phyloP scores from a whole-genome alignment of 2,329 filamentous ascomycete species.

The Xylaria digitata region DNA sequence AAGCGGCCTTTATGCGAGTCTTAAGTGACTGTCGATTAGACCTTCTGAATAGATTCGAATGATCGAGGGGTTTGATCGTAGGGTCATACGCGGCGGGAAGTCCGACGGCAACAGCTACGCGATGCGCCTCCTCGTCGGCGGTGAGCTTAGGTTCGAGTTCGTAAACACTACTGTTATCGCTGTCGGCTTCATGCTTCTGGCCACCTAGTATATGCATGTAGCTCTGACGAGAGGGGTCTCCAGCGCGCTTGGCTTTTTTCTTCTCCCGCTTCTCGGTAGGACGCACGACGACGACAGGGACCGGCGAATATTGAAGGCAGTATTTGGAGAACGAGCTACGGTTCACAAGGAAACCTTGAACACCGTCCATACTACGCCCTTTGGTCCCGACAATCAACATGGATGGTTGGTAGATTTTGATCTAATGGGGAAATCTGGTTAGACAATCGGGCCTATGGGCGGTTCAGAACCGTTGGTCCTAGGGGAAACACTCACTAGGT shows the following conservation, averaged over 20 bases:
- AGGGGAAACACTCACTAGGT: slow-evolving; percentile 72
- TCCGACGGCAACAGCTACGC: slow-evolving; percentile 71
- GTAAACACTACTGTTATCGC: slow-evolving; percentile 63
- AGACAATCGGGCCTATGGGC: neutral
- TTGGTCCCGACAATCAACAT: slow-evolving; percentile 92
- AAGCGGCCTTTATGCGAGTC: slow-evolving; percentile 49
- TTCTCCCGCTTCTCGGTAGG: slow-evolving; percentile 88
- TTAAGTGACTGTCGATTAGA: slow-evolving; percentile 37
- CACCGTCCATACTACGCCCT: slow-evolving; percentile 83
- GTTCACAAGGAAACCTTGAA: slow-evolving; percentile 83
- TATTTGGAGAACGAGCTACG: slow-evolving; percentile 91
- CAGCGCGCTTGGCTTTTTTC: slow-evolving; percentile 86
- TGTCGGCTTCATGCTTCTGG: slow-evolving; percentile 69
- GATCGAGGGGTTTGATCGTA: slow-evolving; percentile 68
- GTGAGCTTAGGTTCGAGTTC: slow-evolving; percentile 66
- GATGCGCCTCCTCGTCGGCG: slow-evolving; percentile 72
- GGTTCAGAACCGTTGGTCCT: neutral
- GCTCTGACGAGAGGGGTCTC: slow-evolving; percentile 78
- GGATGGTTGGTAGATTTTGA: slow-evolving; percentile 89
- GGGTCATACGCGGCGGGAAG: slow-evolving; percentile 72
- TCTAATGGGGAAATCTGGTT: slow-evolving; percentile 61
- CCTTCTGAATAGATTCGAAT: slow-evolving; percentile 45
- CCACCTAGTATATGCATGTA: slow-evolving; percentile 81
- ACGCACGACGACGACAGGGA: slow-evolving; percentile 91
- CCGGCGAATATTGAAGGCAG: slow-evolving; percentile 91